Base-by-base conservation (phyloP, 805 yeast species). In the Metahyphopichia silvanorum region DNA sequence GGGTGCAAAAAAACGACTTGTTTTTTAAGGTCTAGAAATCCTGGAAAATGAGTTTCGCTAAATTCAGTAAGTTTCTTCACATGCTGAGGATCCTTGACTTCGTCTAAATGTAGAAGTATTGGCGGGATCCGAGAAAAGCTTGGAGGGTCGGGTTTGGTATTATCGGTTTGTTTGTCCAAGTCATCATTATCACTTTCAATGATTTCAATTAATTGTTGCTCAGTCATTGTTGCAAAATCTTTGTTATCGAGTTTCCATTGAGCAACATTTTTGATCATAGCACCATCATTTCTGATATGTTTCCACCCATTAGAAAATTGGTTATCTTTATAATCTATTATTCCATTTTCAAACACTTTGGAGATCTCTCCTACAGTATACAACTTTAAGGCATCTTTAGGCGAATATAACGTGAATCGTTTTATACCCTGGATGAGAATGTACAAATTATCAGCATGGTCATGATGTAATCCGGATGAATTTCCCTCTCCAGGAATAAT, bases 381-480 rank as follows among this genome's bases (percentile, higher is more conserved):
- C 51, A 83, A 56, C 36, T 69, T 69, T 2, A 53, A 53, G 0
- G 82, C 86, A 46, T 77, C 84, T 16, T 60, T 59, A 1, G 93
- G 91, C 4, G 80, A 63, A 47, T 70, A 81, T 5, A 83, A 45
- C 0, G 89, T 82, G 52, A 83, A 83, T 38, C 88, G 51, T 46
- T 83, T 83, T 6, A 44, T 49, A 0, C 91, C 93, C 17, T 67
- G 56, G 1, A 77, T 49, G 2, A 83, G 74, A 4, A 82, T 63
- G 49, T 83, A 83, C 21, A 83, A 57, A 46, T 83, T 83, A 49
- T 82, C 89, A 2, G 89, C 86, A 55, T 82, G 89, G 51, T 83
- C 91, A 51, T 83, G 91, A 45, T 83, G 91, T 9, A 83, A 57
- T 0, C 91, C 91, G 1, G 88, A 79, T 0, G 87, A 79, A 1